Evolutionary conservation across 352 stramenopile species (phyloP).

Genomic region (Peronospora farinosa): DNA sequence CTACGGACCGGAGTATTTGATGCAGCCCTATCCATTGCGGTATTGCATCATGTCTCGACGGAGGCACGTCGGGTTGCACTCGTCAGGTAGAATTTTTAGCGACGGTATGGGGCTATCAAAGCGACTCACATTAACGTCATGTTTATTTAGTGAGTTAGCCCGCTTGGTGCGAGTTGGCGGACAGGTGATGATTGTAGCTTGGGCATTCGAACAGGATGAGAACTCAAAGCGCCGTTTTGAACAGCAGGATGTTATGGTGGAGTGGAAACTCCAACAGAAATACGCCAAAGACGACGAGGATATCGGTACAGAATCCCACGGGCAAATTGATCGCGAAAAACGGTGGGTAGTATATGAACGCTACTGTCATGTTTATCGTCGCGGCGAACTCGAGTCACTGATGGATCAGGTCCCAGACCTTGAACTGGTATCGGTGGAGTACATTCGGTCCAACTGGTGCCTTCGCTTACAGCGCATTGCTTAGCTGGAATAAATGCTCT

Average conservation of each 20-base stretch:
- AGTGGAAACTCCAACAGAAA: constrained; percentile 85
- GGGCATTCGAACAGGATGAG: constrained; percentile 79
- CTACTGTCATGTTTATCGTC: constrained; percentile 80
- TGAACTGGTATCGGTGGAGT: constrained; percentile 50
- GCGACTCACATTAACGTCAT: not conserved
- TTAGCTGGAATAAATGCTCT: not conserved
- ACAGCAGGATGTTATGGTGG: constrained; percentile 75
- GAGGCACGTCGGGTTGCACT: constrained; percentile 58
- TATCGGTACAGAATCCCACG: constrained; percentile 22
- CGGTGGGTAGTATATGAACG: constrained; percentile 74
- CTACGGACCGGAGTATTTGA: constrained; percentile 56
- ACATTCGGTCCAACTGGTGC: constrained; percentile 82
- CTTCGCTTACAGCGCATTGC: constrained; percentile 36
- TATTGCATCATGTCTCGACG: constrained; percentile 82
- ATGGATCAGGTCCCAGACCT: constrained; percentile 51
- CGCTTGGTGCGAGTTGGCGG: constrained; percentile 57
- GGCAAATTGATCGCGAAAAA: constrained; percentile 38
- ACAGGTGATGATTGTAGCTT: constrained; percentile 59
- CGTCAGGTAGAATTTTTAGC: constrained; percentile 35
- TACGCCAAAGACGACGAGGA: constrained; percentile 31
- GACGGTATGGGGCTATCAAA: not conserved
- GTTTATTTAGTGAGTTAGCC: constrained; percentile 46
- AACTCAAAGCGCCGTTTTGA: constrained; percentile 72
- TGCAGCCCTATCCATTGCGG: constrained; percentile 76
- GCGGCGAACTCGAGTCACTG: constrained; percentile 61